Base-by-base conservation (phyloP, 2,329 filamentous ascomycete species). In the Fusarium newnesense region DNA sequence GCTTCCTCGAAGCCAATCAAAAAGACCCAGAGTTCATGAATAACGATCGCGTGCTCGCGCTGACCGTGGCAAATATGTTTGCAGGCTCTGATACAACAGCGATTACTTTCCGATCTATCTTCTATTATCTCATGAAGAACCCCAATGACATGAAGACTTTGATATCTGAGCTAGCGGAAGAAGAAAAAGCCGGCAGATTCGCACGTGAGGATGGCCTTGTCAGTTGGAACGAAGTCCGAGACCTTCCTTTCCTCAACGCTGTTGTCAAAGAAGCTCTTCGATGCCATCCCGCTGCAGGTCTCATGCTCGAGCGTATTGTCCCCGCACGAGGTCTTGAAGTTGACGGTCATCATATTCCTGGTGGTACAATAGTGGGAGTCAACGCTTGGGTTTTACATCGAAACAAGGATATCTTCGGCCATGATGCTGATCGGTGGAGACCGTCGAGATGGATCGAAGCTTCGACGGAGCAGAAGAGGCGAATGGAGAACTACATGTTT, bases 261-360 rank as follows among this genome's bases (percentile, higher is more conserved):
- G 90, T 90, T 59, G 87, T 96, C 76, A 93, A 95, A 77, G 94
- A 96, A 80, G 89, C 91, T 10, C 92, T 95, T 82, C 88, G 93
- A 26, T 79, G 94, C 66, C 92, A 95, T 79, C 93, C 94, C 0
- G 92, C 93, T 1, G 87, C 91, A 0, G 93, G 92, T 0, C 83
- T 95, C 7, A 89, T 91, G 2, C 85, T 95, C 40, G 93, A 95
- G 80, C 88, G 94, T 68, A 84, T 95, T 44, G 91, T 93, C 0
- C 93, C 93, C 0, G 80, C 85, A 0, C 83, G 87, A 24, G 92
- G 92, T 11, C 84, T 88, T 43, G 87, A 89, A 56, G 90, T 94
- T 57, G 85, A 87, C 4, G 91, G 90, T 1, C 80, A 85, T 19
- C 87, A 86, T 69, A 85, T 95, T 19, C 87, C 87, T 1, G 92